Base-by-base conservation (phyloP, 2,329 filamentous ascomycete species). In the Lecanosticta acicola region DNA sequence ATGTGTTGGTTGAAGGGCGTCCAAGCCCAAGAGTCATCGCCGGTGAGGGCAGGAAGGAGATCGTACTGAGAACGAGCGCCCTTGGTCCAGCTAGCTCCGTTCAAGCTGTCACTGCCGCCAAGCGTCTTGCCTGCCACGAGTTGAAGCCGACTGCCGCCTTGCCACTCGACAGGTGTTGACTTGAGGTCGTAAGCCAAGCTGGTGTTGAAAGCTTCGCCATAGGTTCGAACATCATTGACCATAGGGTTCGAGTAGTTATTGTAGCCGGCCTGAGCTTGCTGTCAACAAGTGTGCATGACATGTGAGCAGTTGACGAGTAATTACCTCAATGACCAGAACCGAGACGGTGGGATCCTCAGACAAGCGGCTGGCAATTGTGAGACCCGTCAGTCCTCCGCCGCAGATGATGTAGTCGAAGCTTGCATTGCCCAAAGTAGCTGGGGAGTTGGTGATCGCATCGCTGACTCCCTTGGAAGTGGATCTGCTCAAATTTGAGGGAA, bases 61-160 rank as follows among this genome's bases (percentile, higher is more conserved):
- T 61, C 51, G 32, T 60, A 61, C 41, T 60, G 59, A 8, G 56
- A 55, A 26, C 44, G 48, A 20, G 57, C 42, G 8, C 58, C 59
- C 33, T 61, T 61, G n/a, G 59, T 60, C 58, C 57, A 60, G 21
- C 48, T 53, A 10, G 58, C 58, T 11, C 59, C 58, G 32, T 60
- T 61, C 16, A 61, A 45, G 24, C 51, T 55, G 34, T 50, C 56
- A 36, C 50, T 57, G 1, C 59, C 59, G 24, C 58, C 58, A 5
- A 60, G 55, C 7, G 50, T 59, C 41, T 53, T 59, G 35, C 59
- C 59, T 3, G 58, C 56, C 16, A 56, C 55, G 10, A 61, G 46
- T 5, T 48, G 53, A 4, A 58, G 50, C 19, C 32, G 33, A 1
- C 42, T 41, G 35, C 45, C 39, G 35, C 58, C 48, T 41, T 59